Conservation (phyloP, 169 alveolate species). For the Eimeria praecox region DNA sequence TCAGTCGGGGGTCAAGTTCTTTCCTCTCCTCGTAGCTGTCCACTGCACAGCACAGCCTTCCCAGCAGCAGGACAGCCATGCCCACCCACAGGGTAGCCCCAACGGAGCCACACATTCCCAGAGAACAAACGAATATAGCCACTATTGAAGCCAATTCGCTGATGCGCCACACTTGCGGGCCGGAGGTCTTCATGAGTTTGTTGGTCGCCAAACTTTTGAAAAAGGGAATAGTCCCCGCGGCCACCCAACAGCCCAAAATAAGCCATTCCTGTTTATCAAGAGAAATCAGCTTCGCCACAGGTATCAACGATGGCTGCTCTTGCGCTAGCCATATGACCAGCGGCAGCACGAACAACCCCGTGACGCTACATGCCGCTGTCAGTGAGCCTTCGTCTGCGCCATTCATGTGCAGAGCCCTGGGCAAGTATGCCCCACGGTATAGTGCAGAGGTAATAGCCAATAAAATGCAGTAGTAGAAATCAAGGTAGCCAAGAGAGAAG, state of each 20-base stretch:
- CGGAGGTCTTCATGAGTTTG: conserved; percentile 64
- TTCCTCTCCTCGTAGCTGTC: conserved; percentile 62
- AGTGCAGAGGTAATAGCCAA: conserved; percentile 10
- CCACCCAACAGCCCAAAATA: conserved; percentile 72
- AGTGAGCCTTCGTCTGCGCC: conserved; percentile 55
- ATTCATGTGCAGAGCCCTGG: conserved; percentile 47
- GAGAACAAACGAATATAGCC: conserved; percentile 36
- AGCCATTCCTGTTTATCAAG: conserved; percentile 42
- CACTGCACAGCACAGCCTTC: conserved; percentile 69
- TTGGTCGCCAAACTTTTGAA: conserved; percentile 56
- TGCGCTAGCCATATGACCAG: conserved; percentile 4
- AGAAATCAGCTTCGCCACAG: conserved; percentile 5
- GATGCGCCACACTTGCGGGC: conserved; percentile 75
- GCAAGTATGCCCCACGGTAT: conserved; percentile 49
- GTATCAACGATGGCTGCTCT: not conserved
- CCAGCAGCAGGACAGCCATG: conserved; percentile 23
- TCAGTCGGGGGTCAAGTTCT: not conserved
- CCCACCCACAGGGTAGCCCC: conserved; percentile 58
- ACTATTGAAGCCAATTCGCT: conserved; percentile 55
- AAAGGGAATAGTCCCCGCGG: conserved; percentile 67
- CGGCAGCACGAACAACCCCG: conserved; percentile 57
- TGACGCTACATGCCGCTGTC: conserved; percentile 56
- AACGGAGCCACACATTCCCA: conserved; percentile 27
- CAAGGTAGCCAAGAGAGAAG: conserved; percentile 17
- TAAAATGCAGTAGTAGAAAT: conserved; percentile 47